These are phyloP conservation scores for Agaricus subrufescens DNA, from an alignment of 768 basidiomycete genomes.

Conservation along the genomic window DNA sequence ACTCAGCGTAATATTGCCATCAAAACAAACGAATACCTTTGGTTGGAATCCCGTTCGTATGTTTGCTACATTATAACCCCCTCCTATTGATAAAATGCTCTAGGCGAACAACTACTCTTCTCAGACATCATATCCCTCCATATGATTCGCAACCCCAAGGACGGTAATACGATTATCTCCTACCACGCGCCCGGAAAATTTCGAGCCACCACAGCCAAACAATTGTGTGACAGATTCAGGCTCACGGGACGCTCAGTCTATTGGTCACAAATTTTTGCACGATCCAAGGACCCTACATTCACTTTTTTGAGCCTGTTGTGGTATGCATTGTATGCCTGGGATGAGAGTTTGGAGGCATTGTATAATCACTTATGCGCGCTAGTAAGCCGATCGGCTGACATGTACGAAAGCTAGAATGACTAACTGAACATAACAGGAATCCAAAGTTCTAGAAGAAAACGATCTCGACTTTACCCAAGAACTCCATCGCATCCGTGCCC, in stretches of 20 bases:
- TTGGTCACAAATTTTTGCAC: conserved; percentile 28
- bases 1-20: neutral
- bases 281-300: conserved; percentile 43
- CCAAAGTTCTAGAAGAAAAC: conserved; percentile 24
- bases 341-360: conserved; percentile 42
- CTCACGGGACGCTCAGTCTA: conserved; percentile 31
- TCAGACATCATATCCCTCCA: conserved; percentile 38
- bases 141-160: conserved; percentile 25
- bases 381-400: conserved; percentile 22
- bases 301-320: conserved; percentile 41
- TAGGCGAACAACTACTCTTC: conserved; percentile 22
- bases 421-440: conserved; percentile 28
- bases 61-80: neutral
- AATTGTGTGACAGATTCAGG: conserved; percentile 32
- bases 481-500: conserved; percentile 48
- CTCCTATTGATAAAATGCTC: neutral
- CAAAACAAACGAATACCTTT: conserved; percentile 7
- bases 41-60: neutral
- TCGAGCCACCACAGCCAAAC: conserved; percentile 25
- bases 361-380: conserved; percentile 38
- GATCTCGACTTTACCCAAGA: conserved; percentile 35
- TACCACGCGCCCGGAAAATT: conserved; percentile 27
- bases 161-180: conserved; percentile 36
- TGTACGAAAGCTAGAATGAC: neutral
- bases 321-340: conserved; percentile 52